Evolutionary conservation across 2,329 filamentous ascomycete genomes (phyloP), one percentile per base, ranked within the genome.

Genomic region (Cercospora janseana): DNA sequence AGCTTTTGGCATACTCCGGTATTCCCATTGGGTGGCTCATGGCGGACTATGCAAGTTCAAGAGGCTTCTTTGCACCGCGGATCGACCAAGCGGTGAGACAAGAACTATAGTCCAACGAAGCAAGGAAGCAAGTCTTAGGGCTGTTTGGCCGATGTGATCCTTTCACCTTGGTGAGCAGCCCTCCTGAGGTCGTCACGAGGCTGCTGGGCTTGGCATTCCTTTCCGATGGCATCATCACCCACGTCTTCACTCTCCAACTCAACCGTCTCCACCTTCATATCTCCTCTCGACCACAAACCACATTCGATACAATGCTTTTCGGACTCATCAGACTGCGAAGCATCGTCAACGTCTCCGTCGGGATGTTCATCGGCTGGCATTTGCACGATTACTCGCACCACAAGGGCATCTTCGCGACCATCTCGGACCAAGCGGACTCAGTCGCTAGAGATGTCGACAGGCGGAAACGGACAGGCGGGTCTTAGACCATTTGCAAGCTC

Each of bases 311-410:
- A 32, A 47, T 47, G 44, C 26, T 47, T 4, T 47, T 47, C 44
- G 34, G 44, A n/a, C 44, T 47, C 32, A 24, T 47, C 24, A 47
- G 18, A 40, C 44, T 47, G 13, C 23, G 44, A 20, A 40, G 34
- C 16, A 29, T 47, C 24, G 23, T 28, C 16, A 35, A 27, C 6
- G n/a, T 40, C 1, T 27, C 9, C 16, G 44, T 24, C n/a, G 44
- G 44, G 12, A 13, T 32, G 8, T 40, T 47, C 24, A 29, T 47
- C 24, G 44, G 44, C 26, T 47, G 44, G 44, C 44, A 47, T 28
- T 20, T 47, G 15, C 32, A 28, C 23, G 44, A 47, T 20, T 47
- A 38, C 15, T 10, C 15, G 3, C 44, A 47, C 16, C 24, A n/a
- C 12, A 27, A 10, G 21, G 44, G 44, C 7, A 7, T 37, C 32